A percentile compares a stretch with the other conserved stretches of the same genome.
Evolutionary conservation across 257 asterid species (phyloP).

Genomic region (Linaria vulgaris): DNA sequence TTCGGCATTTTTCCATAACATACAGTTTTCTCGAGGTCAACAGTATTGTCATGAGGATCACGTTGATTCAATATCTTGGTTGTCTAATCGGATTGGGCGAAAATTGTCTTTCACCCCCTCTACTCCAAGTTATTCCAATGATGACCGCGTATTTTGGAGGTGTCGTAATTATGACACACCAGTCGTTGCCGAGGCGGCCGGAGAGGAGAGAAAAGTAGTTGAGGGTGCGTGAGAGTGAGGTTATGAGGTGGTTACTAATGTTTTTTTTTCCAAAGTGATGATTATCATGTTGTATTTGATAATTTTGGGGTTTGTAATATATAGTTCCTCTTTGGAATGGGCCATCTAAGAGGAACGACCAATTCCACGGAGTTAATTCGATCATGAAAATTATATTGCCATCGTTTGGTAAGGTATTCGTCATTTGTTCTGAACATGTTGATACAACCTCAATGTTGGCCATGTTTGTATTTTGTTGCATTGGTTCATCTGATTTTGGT

Average conservation of each 20-base stretch:
- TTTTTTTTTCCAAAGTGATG: no score
- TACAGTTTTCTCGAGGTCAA: no score
- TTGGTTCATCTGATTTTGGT: no score
- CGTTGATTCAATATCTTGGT: no score
- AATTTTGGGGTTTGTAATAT: slow-evolving; percentile 30
- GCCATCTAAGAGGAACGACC: slow-evolving; percentile 26
- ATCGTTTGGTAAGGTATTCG: background rate
- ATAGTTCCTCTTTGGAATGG: slow-evolving; percentile 43
- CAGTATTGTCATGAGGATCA: no score
- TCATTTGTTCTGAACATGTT: slow-evolving; percentile 27
- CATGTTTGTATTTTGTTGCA: background rate
- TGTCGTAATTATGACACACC: no score
- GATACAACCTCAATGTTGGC: slow-evolving; percentile 27
- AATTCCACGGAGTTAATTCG: slow-evolving; percentile 43
- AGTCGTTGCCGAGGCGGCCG: slow-evolving; percentile 59
- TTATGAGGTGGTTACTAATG: slow-evolving; percentile 35
- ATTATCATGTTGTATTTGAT: no score
- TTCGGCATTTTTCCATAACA: no score
- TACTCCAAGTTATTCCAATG: no score
- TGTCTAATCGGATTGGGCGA: no score
- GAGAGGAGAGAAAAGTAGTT: slow-evolving; percentile 53
- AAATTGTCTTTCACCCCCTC: no score
- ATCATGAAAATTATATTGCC: slow-evolving; percentile 16
- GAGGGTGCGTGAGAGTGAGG: slow-evolving; percentile 44
- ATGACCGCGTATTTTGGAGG: no score